Conservation (phyloP, 2,329 filamentous ascomycete genomes). For the Septoria petroselini region DNA sequence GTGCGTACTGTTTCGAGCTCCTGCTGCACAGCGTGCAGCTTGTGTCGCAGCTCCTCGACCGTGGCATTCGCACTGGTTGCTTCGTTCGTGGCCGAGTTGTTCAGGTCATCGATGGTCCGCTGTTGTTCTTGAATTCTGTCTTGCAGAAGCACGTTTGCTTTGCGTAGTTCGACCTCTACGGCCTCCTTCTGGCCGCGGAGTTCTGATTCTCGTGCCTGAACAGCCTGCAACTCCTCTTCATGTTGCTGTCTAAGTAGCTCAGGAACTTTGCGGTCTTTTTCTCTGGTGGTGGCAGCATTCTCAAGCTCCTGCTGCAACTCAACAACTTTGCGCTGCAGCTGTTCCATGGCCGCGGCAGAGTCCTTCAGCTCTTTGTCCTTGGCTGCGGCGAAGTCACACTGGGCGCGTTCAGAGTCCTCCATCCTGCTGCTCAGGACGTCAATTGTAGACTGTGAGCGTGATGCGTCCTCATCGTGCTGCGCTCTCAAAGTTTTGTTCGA, state of each 20-base stretch:
- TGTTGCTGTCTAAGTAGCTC: constrained; percentile 19
- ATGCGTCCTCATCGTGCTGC: constrained; percentile 19
- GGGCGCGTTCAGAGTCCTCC: constrained; percentile 14
- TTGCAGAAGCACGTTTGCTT: constrained; percentile 26
- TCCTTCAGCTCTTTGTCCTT: constrained; percentile 19
- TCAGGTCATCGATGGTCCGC: constrained; percentile 21
- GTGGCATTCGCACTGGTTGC: constrained; percentile 14
- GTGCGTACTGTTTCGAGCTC: constrained; percentile 17
- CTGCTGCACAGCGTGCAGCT: constrained; percentile 27
- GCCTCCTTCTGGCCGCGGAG: constrained; percentile 22
- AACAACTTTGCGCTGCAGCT: constrained; percentile 22
- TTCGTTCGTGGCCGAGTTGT: constrained; percentile 17
- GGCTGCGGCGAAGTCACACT: constrained; percentile 4
- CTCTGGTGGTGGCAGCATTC: constrained; percentile 18
- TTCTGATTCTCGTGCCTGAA: constrained; percentile 18
- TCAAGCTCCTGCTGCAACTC: constrained; percentile 23
- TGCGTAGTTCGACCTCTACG: constrained; percentile 25
- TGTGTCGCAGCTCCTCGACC: constrained; percentile 25
- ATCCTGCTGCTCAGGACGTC: constrained; percentile 18
- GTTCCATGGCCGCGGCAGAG: constrained; percentile 17
- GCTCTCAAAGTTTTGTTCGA: constrained; percentile 18
- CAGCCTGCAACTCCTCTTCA: constrained; percentile 14
- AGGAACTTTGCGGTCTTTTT: constrained; percentile 18
- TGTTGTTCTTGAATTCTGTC: constrained; percentile 21
- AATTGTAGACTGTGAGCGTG: constrained; percentile 8